A percentile compares a stretch with the other conserved stretches of the same genome.
These are phyloP conservation scores for Metschnikowia peoriensis DNA, from an alignment of 805 yeast species.

Conservation along the genomic window DNA sequence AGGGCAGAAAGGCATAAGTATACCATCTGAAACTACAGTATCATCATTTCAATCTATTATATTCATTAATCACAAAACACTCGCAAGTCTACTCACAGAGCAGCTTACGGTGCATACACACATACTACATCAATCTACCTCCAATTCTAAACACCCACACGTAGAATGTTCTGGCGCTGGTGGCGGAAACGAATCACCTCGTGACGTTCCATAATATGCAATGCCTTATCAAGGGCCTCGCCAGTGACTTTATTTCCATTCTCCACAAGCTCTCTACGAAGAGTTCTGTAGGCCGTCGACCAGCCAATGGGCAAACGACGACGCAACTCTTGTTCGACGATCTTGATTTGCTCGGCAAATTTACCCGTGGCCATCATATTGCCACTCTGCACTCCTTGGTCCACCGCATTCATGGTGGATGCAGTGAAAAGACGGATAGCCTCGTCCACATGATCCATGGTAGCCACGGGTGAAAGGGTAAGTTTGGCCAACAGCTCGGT, in stretches of 20 bases:
- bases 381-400: constrained; percentile 52
- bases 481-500: constrained; percentile 92
- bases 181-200: constrained; percentile 86
- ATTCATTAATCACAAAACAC: neutral
- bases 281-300: constrained; percentile 84
- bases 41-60: too few relatives aligned
- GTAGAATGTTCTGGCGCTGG: constrained; percentile 42
- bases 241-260: constrained; percentile 54
- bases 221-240: constrained; percentile 77
- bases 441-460: constrained; percentile 88
- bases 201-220: constrained; percentile 76
- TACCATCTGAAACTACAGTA: too few relatives aligned
- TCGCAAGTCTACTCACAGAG: neutral
- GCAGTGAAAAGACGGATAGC: constrained; percentile 93
- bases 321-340: constrained; percentile 80
- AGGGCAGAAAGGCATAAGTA: too few relatives aligned
- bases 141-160: constrained; percentile 14
- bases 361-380: constrained; percentile 51
- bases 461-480: constrained; percentile 77
- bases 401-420: constrained; percentile 95
- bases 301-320: constrained; percentile 94
- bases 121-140: too few relatives aligned
- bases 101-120: too few relatives aligned
- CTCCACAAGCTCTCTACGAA: constrained; percentile 78
- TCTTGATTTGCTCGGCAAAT: constrained; percentile 66